A percentile compares a stretch with the other conserved stretches of the same genome.
phyloP scores from a whole-genome alignment of 1,284 basidiomycete species.

The Meripilus lineatus region DNA sequence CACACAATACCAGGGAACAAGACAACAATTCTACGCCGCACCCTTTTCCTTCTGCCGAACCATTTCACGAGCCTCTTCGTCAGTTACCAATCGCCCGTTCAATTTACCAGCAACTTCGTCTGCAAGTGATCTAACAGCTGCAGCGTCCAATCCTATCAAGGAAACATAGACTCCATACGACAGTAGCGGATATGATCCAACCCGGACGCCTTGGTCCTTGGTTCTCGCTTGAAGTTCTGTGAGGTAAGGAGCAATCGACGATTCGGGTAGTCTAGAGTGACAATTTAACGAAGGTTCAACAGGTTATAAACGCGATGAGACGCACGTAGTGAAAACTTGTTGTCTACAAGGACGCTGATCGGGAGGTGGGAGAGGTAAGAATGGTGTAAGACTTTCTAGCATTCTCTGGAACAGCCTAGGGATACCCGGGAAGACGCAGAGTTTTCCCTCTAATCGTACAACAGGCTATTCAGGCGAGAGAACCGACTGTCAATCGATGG shows the following conservation, averaged over 20 bases:
- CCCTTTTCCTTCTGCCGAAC: constrained; percentile 24
- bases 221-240: constrained; percentile 74
- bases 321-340: constrained; percentile 75
- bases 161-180: constrained; percentile 68
- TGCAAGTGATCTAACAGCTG: constrained; percentile 48
- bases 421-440: constrained; percentile 91
- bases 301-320: constrained; percentile 12
- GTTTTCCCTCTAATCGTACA: constrained; percentile 74
- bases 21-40: too few relatives aligned
- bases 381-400: constrained; percentile 66
- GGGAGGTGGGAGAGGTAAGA: constrained; percentile 71
- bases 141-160: constrained; percentile 72
- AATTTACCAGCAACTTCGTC: constrained; percentile 62
- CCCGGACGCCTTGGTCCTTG: constrained; percentile 71
- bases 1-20: too few relatives aligned
- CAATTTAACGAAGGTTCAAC: constrained; percentile 4
- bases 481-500: neutral
- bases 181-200: constrained; percentile 78
- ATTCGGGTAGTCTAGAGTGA: constrained; percentile 57
- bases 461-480: constrained; percentile 62
- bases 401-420: constrained; percentile 82
- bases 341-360: constrained; percentile 68
- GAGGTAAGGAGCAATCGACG: constrained; percentile 86
- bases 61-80: constrained; percentile 47
- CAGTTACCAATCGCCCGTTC: constrained; percentile 53